Percentiles rank a stretch among this genome's conserved stretches.
phyloP scores from a whole-genome alignment of 2,329 filamentous ascomycete genomes.

The Ophiostoma sp. region DNA sequence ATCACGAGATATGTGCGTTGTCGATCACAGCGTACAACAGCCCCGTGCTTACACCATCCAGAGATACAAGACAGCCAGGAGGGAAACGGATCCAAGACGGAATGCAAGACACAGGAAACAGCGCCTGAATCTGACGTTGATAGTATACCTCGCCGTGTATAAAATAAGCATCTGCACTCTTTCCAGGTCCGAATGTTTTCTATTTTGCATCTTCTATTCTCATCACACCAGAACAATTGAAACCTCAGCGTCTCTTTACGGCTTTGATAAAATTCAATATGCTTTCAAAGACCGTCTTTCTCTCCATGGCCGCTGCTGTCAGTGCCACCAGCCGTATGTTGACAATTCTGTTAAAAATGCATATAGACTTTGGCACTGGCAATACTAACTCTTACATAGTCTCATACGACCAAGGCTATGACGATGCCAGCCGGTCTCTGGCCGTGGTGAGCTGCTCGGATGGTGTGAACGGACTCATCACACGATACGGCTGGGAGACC shows the following conservation, averaged over 20 bases:
- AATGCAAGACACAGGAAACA: background rate
- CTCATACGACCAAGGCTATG: constrained; percentile 68
- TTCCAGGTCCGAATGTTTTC: background rate
- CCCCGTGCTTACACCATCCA: background rate
- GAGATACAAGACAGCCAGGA: background rate
- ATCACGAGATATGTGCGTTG: background rate
- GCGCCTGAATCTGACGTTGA: background rate
- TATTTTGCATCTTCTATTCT: background rate
- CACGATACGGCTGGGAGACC: constrained; percentile 53
- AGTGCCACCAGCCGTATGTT: background rate
- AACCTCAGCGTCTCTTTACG: background rate
- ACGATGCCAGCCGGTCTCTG: constrained; percentile 53
- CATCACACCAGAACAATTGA: background rate
- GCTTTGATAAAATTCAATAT: background rate
- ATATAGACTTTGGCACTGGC: background rate
- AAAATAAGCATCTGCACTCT: background rate
- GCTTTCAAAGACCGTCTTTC: background rate
- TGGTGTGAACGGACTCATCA: constrained; percentile 61
- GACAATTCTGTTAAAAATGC: too few species aligned
- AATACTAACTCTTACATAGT: constrained; percentile 37
- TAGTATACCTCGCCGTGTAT: background rate
- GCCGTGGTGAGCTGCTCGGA: constrained; percentile 60
- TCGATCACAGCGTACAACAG: background rate
- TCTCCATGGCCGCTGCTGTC: constrained; percentile 9
- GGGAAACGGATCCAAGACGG: background rate